Conservation (phyloP, 176 grass and related monocot species). For the Elymus sibiricus region DNA sequence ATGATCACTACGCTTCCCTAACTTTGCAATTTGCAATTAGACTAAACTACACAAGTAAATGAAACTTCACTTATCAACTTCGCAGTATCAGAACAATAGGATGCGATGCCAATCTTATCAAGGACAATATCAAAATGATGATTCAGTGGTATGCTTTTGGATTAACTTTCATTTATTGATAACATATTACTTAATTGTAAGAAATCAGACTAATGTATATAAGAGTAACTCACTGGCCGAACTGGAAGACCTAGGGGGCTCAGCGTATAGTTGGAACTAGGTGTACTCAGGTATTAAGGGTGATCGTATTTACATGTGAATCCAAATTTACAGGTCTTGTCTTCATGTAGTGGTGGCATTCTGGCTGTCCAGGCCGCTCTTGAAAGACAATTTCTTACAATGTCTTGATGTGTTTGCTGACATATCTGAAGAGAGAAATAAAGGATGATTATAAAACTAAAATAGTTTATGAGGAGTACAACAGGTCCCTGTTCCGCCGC, state of each 20-base stretch:
- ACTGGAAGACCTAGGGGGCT: conserved; percentile 65
- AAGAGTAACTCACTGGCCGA: conserved; percentile 56
- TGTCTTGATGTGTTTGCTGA: no score
- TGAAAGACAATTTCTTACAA: conserved; percentile 40
- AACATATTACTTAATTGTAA: neutral
- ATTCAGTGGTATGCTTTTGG: neutral
- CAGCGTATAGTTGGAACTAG: conserved; percentile 42
- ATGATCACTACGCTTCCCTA: neutral
- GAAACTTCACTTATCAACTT: conserved; percentile 13
- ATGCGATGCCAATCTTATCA: neutral
- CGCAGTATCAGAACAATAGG: neutral
- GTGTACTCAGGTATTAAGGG: conserved; percentile 47
- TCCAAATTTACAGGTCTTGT: conserved; percentile 74
- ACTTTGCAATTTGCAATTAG: neutral
- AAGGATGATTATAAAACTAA: no score
- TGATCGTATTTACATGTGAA: conserved; percentile 64
- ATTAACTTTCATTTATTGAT: conserved; percentile 5
- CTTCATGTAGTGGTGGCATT: conserved; percentile 74
- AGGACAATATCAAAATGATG: conserved; percentile 9
- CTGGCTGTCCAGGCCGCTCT: conserved; percentile 71
- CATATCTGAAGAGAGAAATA: no score
- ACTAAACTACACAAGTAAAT: neutral
- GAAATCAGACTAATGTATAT: neutral
- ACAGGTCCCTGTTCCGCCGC: no score
- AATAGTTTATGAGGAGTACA: no score